Conservation (phyloP, 306 rosid genomes). For the Trifolium pratense region DNA sequence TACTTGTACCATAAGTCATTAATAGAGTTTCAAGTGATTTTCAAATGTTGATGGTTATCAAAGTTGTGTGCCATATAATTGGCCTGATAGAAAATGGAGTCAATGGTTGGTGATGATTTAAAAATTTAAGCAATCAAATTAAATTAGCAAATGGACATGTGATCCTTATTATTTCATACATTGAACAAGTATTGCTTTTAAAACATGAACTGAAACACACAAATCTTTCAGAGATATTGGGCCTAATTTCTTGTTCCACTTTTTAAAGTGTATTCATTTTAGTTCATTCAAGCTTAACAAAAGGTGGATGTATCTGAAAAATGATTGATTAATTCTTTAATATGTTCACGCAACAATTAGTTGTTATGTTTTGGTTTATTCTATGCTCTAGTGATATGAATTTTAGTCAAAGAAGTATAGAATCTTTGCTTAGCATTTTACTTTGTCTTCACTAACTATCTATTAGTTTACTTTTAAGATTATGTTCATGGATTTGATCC, state of each 20-base stretch:
- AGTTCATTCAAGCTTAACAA: not conserved
- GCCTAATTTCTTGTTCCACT: not conserved
- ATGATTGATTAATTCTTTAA: not conserved
- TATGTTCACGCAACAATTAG: conserved; percentile 26
- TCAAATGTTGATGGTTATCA: not conserved
- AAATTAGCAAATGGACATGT: conserved; percentile 38
- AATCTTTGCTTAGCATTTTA: conserved; percentile 30
- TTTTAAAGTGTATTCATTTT: not conserved
- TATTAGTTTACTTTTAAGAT: not conserved
- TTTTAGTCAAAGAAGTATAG: conserved; percentile 41
- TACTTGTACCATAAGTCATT: not conserved
- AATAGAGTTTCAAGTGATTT: not conserved
- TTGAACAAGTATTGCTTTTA: conserved; percentile 43
- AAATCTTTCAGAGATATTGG: conserved; percentile 32
- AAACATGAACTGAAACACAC: conserved; percentile 18
- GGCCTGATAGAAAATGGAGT: not conserved
- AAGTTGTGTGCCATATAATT: not conserved
- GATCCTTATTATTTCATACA: conserved; percentile 43
- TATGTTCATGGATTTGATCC: not conserved
- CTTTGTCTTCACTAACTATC: not conserved
- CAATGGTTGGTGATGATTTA: conserved; percentile 35
- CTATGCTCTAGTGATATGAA: conserved; percentile 12
- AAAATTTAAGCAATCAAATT: conserved; percentile 10
- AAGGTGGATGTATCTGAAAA: not conserved
- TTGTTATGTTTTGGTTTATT: conserved; percentile 21